Evolutionary conservation across 2,329 filamentous ascomycete species (phyloP), one percentile per base, ranked within the genome.

Genomic region (Rutstroemia sp.): DNA sequence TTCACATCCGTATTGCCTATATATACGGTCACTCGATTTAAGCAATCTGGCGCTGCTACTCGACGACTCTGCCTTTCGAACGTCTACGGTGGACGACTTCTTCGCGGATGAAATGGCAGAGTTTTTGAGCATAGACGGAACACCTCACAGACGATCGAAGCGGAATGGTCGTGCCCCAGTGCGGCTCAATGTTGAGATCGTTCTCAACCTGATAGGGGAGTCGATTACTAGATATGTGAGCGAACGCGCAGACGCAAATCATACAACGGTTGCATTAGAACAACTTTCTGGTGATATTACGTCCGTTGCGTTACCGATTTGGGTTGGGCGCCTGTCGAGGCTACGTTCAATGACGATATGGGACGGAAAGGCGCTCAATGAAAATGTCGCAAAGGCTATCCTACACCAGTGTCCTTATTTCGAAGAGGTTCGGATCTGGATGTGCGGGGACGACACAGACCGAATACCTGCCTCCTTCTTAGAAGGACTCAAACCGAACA

Each of bases 1-100:
- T 0, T 72, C 81, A 17, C 86, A 83, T 60, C 85, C 86, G 0
- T 91, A 91, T 67, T 87, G 81, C 64, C 75, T 80, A 39, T 88
- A 87, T 69, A 79, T 89, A 55, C 81, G 78, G 56, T 75, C 76
- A 25, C 73, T 90, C 39, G 81, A 86, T 61, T 75, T 89, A 9
- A 75, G 81, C 53, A 81, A 86, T 64, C 73, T 89, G 1, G 71
- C 73, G 10, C 72, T 81, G 42, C 73, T 87, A 21, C 73, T 89
- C 2, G 75, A 79, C 9, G 79, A 85, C 56, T 73, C 79, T 38
- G 58, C 59, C 8, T 64, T 67, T 27, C 65, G 71, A 25, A 57
- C 58, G 1, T 44, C 52, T 3, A 58, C 70, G 34, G 64, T 69
- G 14, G 56, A 69, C 1, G 62, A 51, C 8, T 76, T 79, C 59